A percentile compares a stretch with the other conserved stretches of the same genome.
Evolutionary conservation across 2,329 filamentous ascomycete species (phyloP).

Genomic region (Ophiostoma novo-ulmi): DNA sequence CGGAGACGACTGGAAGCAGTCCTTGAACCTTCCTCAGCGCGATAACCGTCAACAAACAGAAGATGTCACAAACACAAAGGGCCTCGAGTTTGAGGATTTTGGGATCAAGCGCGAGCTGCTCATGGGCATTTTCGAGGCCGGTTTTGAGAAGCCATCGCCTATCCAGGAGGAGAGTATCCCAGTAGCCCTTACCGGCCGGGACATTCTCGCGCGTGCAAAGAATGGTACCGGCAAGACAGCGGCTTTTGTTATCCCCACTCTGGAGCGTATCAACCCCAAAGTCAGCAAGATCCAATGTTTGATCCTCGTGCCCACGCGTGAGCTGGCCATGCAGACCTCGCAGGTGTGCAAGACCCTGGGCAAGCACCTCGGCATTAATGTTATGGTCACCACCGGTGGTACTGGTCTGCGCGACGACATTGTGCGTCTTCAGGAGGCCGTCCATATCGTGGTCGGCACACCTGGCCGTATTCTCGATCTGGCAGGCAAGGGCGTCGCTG

Average conservation of each 20-base stretch:
- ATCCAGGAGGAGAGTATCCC: constrained; percentile 99
- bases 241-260: constrained; percentile 90
- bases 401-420: constrained; percentile 96
- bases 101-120: constrained; percentile 89
- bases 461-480: constrained; percentile 94
- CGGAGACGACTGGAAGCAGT: constrained; percentile 68
- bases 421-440: constrained; percentile 84
- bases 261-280: constrained; percentile 95
- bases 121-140: constrained; percentile 99
- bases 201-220: constrained; percentile 93
- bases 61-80: constrained; percentile 98
- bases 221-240: constrained; percentile 98
- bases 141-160: constrained; percentile 96
- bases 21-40: constrained; percentile 64
- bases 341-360: constrained; percentile 98
- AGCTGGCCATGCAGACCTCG: constrained; percentile 95
- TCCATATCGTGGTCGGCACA: constrained; percentile 96
- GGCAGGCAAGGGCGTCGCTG: constrained; percentile 92
- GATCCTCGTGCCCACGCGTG: constrained; percentile 92
- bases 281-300: constrained; percentile 93
- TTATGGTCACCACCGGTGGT: constrained; percentile 98
- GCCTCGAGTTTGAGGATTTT: constrained; percentile 96
- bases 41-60: constrained; percentile 68
- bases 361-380: constrained; percentile 93
- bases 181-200: constrained; percentile 87